These are phyloP conservation scores for Geranium brycei DNA, from an alignment of 345 rosid genomes.

Conservation along the genomic window DNA sequence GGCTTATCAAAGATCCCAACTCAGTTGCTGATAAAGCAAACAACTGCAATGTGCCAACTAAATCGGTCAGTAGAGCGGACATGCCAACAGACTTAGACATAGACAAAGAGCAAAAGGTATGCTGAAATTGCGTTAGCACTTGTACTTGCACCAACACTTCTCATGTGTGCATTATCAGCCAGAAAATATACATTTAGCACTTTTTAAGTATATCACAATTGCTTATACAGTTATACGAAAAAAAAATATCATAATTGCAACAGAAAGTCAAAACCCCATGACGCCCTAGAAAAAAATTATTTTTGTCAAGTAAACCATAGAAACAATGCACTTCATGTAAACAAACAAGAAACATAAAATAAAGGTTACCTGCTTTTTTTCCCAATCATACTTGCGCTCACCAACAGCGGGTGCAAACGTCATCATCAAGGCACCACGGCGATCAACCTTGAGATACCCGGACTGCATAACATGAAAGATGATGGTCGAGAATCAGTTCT, in stretches of 20 bases:
- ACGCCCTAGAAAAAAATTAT: neutral
- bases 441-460: constrained; percentile 31
- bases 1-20: constrained; percentile 67
- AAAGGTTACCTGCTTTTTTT: constrained; percentile 55
- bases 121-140: neutral
- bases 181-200: neutral
- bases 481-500: neutral
- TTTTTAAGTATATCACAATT: neutral
- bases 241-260: no score
- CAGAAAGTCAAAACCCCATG: neutral
- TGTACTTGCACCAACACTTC: neutral
- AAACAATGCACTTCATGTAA: neutral
- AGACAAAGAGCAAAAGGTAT: neutral
- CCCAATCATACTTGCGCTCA: constrained; percentile 84
- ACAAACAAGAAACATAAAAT: neutral
- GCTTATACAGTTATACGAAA: neutral
- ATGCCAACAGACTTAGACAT: no score
- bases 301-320: neutral
- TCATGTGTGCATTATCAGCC: neutral
- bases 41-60: constrained; percentile 28
- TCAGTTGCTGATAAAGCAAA: constrained; percentile 90
- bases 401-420: constrained; percentile 69
- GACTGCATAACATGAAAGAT: constrained; percentile 24
- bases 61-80: constrained; percentile 1
- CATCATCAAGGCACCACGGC: constrained; percentile 67